Evolutionary conservation across 108 stramenopile genomes (phyloP).

Genomic region (Skeletonema potamos): DNA sequence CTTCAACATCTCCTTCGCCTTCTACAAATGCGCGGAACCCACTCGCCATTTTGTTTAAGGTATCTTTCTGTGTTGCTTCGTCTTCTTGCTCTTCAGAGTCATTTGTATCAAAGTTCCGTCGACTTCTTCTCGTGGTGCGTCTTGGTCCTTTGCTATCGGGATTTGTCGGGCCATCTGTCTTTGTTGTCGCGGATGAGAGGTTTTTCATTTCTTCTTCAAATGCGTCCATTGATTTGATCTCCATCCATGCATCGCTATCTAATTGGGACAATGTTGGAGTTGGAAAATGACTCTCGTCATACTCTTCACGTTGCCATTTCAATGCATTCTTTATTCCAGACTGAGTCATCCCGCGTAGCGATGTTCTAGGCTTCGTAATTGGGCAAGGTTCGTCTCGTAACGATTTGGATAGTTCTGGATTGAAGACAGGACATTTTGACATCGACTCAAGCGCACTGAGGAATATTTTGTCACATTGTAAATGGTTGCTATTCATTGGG

Average conservation of each 20-base stretch:
- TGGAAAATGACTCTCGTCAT: conserved; percentile 26
- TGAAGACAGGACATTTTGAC: conserved; percentile 62
- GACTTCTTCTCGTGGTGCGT: conserved; percentile 36
- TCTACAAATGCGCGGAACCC: conserved; percentile 59
- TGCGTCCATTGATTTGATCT: conserved; percentile 40
- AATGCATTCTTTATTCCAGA: conserved; percentile 31
- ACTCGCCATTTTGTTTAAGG: conserved; percentile 47
- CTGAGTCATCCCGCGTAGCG: conserved; percentile 45
- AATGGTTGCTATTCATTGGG: conserved; percentile 48
- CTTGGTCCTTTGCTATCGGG: conserved; percentile 4
- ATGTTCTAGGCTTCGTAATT: conserved; percentile 41
- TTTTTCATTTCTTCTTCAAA: conserved; percentile 36
- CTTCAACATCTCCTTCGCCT: conserved; percentile 57
- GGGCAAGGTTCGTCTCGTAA: conserved; percentile 39
- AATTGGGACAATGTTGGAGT: conserved; percentile 43
- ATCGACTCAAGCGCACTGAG: conserved; percentile 30
- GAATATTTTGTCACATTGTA: conserved; percentile 9
- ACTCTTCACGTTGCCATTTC: conserved; percentile 20
- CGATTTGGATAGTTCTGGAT: conserved; percentile 44
- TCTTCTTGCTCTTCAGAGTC: neutral
- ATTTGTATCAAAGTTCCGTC: conserved; percentile 6
- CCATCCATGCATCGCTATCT: conserved; percentile 70
- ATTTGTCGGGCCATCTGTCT: neutral
- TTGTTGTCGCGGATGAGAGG: conserved; percentile 10
- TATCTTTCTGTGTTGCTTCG: neutral